Evolutionary conservation across 495 filamentous ascomycete genomes (phyloP).

Genomic region (Podospora australis): DNA sequence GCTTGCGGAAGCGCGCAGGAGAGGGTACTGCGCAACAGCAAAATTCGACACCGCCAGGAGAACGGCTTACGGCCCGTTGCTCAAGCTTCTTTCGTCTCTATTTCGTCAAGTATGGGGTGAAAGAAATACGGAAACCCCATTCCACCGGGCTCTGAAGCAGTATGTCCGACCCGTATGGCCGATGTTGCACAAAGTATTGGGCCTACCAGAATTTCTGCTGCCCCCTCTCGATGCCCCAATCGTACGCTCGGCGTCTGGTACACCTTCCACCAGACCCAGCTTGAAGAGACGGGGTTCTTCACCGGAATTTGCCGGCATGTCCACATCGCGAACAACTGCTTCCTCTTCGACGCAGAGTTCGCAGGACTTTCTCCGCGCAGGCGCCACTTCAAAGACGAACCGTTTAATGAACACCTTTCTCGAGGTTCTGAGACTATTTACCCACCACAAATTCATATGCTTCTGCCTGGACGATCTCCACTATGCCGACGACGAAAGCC

Average conservation of each 20-base stretch:
- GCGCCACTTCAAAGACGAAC: constrained; percentile 64
- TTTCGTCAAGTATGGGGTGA: constrained; percentile 91
- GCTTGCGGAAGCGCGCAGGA: constrained; percentile 62
- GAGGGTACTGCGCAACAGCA: constrained; percentile 74
- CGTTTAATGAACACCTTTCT: constrained; percentile 77
- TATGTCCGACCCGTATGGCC: constrained; percentile 74
- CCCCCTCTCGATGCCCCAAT: constrained; percentile 27
- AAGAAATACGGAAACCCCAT: constrained; percentile 73
- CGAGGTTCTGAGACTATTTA: constrained; percentile 73
- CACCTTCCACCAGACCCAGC: constrained; percentile 11
- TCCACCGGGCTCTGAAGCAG: constrained; percentile 66
- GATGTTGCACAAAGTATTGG: constrained; percentile 66
- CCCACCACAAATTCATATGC: constrained; percentile 71
- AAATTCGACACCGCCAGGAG: constrained; percentile 79
- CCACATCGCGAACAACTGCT: constrained; percentile 15
- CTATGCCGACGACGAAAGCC: constrained; percentile 77
- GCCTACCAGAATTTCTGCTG: constrained; percentile 69
- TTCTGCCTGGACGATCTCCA: constrained; percentile 83
- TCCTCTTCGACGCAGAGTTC: constrained; percentile 44
- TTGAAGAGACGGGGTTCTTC: constrained; percentile 37
- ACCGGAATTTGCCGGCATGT: constrained; percentile 27
- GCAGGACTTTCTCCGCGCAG: constrained; percentile 63
- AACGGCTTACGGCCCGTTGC: constrained; percentile 76
- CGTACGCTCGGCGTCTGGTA: constrained; percentile 18
- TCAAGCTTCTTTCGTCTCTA: constrained; percentile 71